These are phyloP conservation scores for Nemania sp. DNA, from an alignment of 2,329 filamentous ascomycete genomes.

Conservation along the genomic window DNA sequence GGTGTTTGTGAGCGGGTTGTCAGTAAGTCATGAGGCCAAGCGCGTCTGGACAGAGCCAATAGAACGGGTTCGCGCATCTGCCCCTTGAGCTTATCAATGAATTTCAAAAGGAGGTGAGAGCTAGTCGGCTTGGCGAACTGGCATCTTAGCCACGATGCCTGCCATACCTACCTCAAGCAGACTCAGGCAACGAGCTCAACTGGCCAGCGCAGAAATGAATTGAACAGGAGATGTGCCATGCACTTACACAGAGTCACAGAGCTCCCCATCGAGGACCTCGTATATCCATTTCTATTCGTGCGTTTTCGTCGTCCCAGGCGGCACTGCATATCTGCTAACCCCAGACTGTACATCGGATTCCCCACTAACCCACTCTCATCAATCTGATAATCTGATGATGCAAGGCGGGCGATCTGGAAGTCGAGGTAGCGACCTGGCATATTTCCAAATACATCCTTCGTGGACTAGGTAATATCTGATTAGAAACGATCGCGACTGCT, in stretches of 20 bases:
- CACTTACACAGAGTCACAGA: neutral
- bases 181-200: conserved; percentile 6
- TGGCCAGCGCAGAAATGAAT: neutral
- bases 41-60: conserved; percentile 26
- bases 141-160: neutral
- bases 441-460: neutral
- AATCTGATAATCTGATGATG: neutral
- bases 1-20: conserved; percentile 5
- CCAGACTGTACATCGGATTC: neutral
- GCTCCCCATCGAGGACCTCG: conserved; percentile 2
- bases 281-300: conserved; percentile 1
- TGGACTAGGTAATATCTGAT: neutral
- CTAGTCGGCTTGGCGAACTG: conserved; percentile 24
- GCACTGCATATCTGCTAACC: neutral
- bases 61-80: conserved; percentile 12
- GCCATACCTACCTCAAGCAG: neutral
- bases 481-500: neutral
- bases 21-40: conserved; percentile 23
- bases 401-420: neutral
- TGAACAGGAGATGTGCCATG: neutral
- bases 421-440: neutral
- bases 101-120: conserved; percentile 26
- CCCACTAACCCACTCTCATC: neutral
- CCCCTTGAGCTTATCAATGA: conserved; percentile 33
- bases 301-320: neutral